Evolutionary conservation across 495 filamentous ascomycete species (phyloP), one percentile per base, ranked within the genome.

Genomic region (Lepidopterella palustris): DNA sequence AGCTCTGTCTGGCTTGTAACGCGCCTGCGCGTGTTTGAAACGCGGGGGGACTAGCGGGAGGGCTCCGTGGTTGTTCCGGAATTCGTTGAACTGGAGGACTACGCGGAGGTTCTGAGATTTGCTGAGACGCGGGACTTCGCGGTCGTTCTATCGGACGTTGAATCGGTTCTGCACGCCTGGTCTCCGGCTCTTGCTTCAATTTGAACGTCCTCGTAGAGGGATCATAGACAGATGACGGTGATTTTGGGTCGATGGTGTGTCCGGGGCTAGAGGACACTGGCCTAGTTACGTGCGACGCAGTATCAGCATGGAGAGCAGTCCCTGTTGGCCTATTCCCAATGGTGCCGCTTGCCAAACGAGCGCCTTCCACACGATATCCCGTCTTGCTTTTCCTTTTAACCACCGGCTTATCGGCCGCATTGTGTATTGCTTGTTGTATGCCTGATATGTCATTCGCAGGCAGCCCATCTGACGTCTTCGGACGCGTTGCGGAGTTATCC

Each of bases 381-480:
- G 72, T 60, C 35, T 70, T 71, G 21, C 78, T 73, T 68, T 79
- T 87, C 66, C 79, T 84, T 52, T 75, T 81, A 60, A 76, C 84
- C 10, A 78, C 71, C 5, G 79, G 77, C 47, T 72, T 74, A 45
- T 79, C 77, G 2, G 78, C 69, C 28, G 77, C 71, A 42, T 82
- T 74, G 28, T 77, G 67, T 11, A 81, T 64, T 6, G 67, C 59
- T 26, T 74, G 64, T 45, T 76, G 72, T 13, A 71, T 62, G 29
- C 66, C 62, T 10, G 73, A 64, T n/a, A 63, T 60, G 32, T 77
- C 69, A 20, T 64, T 53, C 2, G 23, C 63, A 27, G 66, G 18
- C 24, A 56, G 4, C 1, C 65, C 61, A 13, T 45, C 39, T 0
- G 57, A 49, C 0, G 60, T 54, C 45, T 58, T 58, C 32, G 58